Conservation (phyloP, 495 filamentous ascomycete species). For the Diplogelasinospora grovesii region DNA sequence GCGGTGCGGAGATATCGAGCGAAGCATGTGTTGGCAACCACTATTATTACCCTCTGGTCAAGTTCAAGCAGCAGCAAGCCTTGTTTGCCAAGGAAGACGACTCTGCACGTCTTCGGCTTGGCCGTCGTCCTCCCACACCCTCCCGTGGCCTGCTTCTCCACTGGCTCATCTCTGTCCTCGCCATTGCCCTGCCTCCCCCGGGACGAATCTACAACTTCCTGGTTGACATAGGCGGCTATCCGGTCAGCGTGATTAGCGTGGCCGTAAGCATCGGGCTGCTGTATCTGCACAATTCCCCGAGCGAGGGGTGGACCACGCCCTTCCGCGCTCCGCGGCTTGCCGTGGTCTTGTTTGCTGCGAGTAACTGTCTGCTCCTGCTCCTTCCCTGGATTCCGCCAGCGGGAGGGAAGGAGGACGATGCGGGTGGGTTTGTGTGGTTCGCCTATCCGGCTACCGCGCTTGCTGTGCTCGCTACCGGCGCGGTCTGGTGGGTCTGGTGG, state of each 20-base stretch:
- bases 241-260: conserved; percentile 36
- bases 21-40: too few relatives aligned
- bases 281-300: conserved; percentile 28
- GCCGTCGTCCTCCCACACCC: too few relatives aligned
- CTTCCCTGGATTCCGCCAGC: conserved; percentile 40
- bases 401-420: conserved; percentile 16
- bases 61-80: neutral
- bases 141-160: conserved; percentile 35
- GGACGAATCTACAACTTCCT: conserved; percentile 31
- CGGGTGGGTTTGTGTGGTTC: conserved; percentile 32
- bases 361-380: conserved; percentile 33
- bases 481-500: conserved; percentile 37
- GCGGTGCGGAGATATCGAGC: too few relatives aligned
- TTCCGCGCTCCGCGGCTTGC: conserved; percentile 28
- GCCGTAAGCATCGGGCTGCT: conserved; percentile 36
- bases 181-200: conserved; percentile 37
- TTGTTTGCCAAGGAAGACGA: too few relatives aligned
- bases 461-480: conserved; percentile 31
- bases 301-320: conserved; percentile 26
- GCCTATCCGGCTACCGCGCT: conserved; percentile 37
- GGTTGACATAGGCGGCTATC: conserved; percentile 41
- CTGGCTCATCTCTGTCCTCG: conserved; percentile 33
- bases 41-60: neutral
- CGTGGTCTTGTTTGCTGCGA: conserved; percentile 27
- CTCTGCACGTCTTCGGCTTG: too few relatives aligned